These are phyloP conservation scores for Hypoxylon sp. DNA, from an alignment of 2,329 filamentous ascomycete species.

Conservation along the genomic window DNA sequence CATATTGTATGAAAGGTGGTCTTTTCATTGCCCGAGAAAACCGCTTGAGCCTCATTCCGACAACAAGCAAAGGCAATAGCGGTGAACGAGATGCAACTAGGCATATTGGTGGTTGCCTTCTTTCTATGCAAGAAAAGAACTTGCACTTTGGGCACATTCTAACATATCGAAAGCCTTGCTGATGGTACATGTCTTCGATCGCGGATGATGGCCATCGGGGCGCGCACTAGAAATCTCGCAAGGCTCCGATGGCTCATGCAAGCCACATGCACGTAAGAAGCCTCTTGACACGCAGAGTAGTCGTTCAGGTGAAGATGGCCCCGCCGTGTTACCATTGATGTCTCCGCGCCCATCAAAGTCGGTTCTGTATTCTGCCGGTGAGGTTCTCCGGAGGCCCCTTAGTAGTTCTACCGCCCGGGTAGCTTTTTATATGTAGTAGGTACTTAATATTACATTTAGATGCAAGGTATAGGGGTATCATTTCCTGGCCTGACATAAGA, in stretches of 20 bases:
- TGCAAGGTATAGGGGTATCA: background rate
- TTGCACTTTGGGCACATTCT: background rate
- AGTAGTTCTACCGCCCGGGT: background rate
- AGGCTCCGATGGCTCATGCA: background rate
- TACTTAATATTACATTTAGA: background rate
- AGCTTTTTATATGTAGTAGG: background rate
- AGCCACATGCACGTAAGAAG: constrained; percentile 3
- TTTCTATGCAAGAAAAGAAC: background rate
- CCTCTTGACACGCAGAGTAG: background rate
- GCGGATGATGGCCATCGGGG: no score
- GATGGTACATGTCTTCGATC: background rate
- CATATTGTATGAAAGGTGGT: background rate
- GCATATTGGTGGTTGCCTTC: background rate
- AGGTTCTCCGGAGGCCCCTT: background rate
- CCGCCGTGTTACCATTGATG: background rate
- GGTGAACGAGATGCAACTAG: background rate
- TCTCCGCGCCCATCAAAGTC: background rate
- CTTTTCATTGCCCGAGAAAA: background rate
- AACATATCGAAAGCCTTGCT: background rate
- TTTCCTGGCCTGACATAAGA: background rate
- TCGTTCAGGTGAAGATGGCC: background rate
- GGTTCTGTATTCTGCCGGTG: background rate
- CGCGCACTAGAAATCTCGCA: no score
- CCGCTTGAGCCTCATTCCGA: background rate
- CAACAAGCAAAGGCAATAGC: no score